Conservation (phyloP, 192 early-diverging fungal genomes). For the Endogone sp. region DNA sequence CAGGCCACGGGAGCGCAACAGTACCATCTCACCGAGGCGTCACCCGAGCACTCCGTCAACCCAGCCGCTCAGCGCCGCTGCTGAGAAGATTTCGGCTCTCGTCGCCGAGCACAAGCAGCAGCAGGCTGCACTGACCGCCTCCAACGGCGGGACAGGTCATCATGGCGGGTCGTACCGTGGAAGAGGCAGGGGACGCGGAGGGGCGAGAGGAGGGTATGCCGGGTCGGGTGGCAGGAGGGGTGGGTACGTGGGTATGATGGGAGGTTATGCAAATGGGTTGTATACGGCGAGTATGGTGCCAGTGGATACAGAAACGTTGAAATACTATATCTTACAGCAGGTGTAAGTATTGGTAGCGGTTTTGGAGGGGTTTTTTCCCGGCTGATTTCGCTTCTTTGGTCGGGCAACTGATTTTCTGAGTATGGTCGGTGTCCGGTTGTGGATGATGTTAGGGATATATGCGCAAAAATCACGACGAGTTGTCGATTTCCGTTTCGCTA, state of each 20-base stretch:
- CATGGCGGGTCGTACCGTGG: slow-evolving; percentile 10
- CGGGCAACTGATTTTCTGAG: too few relatives aligned
- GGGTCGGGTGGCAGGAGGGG: too few relatives aligned
- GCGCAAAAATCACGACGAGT: too few relatives aligned
- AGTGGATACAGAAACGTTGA: slow-evolving; percentile 41
- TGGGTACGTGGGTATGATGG: too few relatives aligned
- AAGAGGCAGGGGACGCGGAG: slow-evolving; percentile 19
- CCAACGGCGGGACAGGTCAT: slow-evolving; percentile 2
- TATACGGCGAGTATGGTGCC: not conserved
- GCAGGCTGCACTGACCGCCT: not conserved
- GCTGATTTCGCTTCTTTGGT: too few relatives aligned
- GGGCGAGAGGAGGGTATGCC: not conserved
- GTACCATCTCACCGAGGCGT: not conserved
- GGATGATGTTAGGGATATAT: too few relatives aligned
- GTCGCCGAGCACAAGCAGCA: slow-evolving; percentile 7
- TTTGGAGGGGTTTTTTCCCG: too few relatives aligned
- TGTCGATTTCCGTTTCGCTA: too few relatives aligned
- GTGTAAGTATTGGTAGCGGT: slow-evolving; percentile 34
- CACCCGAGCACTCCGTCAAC: not conserved
- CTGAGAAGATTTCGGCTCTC: slow-evolving; percentile 20
- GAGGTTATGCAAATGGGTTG: too few relatives aligned
- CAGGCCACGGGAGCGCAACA: not conserved
- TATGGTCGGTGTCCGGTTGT: too few relatives aligned
- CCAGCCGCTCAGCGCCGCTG: slow-evolving; percentile 13
- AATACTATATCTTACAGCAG: slow-evolving; percentile 57